phyloP scores from a whole-genome alignment of 805 yeast genomes.

The Torulaspora microellipsoides region DNA sequence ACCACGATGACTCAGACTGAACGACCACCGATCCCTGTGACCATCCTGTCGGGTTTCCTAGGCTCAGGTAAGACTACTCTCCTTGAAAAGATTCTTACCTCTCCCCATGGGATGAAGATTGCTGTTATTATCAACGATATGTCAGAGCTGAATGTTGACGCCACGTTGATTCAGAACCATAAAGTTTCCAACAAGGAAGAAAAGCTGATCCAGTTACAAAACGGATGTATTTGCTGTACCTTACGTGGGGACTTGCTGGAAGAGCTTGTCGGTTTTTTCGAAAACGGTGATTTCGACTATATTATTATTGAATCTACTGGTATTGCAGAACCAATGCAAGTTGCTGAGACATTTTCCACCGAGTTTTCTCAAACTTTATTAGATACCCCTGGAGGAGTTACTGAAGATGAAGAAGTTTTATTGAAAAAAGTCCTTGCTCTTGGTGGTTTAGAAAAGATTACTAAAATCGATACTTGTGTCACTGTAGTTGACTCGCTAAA shows the following conservation, averaged over 20 bases:
- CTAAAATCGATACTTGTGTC: constrained; percentile 43
- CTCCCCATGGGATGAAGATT: constrained; percentile 39
- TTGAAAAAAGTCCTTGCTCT: constrained; percentile 28
- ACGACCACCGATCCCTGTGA: constrained; percentile 39
- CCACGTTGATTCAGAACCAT: constrained; percentile 38
- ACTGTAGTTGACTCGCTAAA: constrained; percentile 44
- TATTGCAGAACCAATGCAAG: constrained; percentile 47
- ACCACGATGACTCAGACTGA: neutral
- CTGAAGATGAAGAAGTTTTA: constrained; percentile 22
- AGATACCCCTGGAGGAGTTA: constrained; percentile 22
- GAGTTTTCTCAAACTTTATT: constrained; percentile 39
- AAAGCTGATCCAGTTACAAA: constrained; percentile 43
- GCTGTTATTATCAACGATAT: constrained; percentile 47
- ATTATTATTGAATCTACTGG: constrained; percentile 46
- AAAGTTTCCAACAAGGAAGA: constrained; percentile 40
- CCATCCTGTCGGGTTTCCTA: constrained; percentile 44
- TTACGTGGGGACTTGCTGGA: constrained; percentile 44
- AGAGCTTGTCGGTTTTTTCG: constrained; percentile 38
- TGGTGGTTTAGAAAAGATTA: constrained; percentile 41
- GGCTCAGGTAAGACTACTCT: constrained; percentile 47
- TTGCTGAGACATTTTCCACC: constrained; percentile 45
- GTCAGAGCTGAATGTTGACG: constrained; percentile 43
- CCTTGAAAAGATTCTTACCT: constrained; percentile 40
- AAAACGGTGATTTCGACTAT: constrained; percentile 37
- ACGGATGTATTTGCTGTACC: constrained; percentile 48